These are phyloP conservation scores for Geosmithia flava DNA, from an alignment of 2,329 filamentous ascomycete genomes.

Conservation along the genomic window DNA sequence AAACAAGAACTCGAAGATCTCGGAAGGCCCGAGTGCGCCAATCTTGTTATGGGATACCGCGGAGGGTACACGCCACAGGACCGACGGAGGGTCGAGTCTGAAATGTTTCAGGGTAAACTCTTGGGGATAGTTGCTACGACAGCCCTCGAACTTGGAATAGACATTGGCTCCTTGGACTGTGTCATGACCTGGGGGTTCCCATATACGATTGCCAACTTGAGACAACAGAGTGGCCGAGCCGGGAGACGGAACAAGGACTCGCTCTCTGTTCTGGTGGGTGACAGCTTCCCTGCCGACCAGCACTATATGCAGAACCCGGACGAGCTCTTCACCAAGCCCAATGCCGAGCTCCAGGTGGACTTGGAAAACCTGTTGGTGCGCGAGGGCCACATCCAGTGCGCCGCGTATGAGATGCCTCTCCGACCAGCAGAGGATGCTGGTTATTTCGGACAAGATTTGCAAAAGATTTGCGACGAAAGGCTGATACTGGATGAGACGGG, in stretches of 20 bases:
- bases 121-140: slow-evolving; percentile 90
- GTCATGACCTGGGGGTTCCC: slow-evolving; percentile 92
- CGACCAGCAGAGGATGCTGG: slow-evolving; percentile 58
- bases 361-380: slow-evolving; percentile 82
- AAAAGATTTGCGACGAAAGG: slow-evolving; percentile 59
- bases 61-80: slow-evolving; percentile 93
- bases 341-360: slow-evolving; percentile 81
- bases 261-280: slow-evolving; percentile 77
- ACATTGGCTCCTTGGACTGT: slow-evolving; percentile 88
- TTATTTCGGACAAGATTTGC: slow-evolving; percentile 70
- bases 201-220: slow-evolving; percentile 85
- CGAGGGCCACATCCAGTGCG: slow-evolving; percentile 92
- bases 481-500: slow-evolving; percentile 63
- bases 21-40: slow-evolving; percentile 61
- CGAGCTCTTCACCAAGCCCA: slow-evolving; percentile 85
- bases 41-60: slow-evolving; percentile 85
- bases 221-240: slow-evolving; percentile 89
- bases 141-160: slow-evolving; percentile 84
- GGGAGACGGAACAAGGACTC: slow-evolving; percentile 90
- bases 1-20: slow-evolving; percentile 64
- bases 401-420: slow-evolving; percentile 90
- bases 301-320: slow-evolving; percentile 96
- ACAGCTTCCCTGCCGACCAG: slow-evolving; percentile 83
- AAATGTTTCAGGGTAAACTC: slow-evolving; percentile 95
- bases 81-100: slow-evolving; percentile 72